phyloP scores from a whole-genome alignment of 306 rosid species.

The Prinsepia uniflora region DNA sequence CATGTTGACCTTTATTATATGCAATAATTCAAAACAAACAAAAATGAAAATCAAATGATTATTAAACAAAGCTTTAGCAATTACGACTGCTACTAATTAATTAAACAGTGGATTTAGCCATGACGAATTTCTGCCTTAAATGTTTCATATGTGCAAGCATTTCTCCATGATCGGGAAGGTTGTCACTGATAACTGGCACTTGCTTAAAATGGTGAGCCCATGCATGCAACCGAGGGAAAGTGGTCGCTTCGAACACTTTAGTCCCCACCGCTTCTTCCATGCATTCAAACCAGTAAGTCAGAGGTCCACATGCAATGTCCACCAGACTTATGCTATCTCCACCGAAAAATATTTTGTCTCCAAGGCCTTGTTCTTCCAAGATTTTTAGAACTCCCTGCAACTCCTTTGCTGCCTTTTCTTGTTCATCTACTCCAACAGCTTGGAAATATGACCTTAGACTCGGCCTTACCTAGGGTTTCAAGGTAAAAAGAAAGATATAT shows the following conservation, averaged over 20 bases:
- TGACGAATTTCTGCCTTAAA: not conserved
- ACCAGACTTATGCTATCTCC: conserved; percentile 26
- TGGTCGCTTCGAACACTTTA: conserved; percentile 3
- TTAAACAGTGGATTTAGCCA: not conserved
- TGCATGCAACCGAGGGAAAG: conserved; percentile 17
- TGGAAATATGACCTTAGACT: not conserved
- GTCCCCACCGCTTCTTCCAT: conserved; percentile 29
- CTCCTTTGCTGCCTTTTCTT: conserved; percentile 20
- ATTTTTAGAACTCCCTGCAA: conserved; percentile 15
- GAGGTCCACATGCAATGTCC: conserved; percentile 26
- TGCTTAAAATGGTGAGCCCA: not conserved
- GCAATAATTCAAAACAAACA: too few relatives aligned
- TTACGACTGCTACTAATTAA: too few relatives aligned
- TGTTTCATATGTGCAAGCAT: not conserved
- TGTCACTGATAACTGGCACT: too few relatives aligned
- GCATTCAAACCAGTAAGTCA: conserved; percentile 9
- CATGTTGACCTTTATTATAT: too few relatives aligned
- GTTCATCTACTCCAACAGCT: not conserved
- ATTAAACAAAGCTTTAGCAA: too few relatives aligned
- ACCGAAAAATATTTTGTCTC: conserved; percentile 29
- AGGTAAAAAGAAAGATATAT: too few relatives aligned
- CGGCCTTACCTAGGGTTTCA: not conserved
- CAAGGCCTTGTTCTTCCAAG: conserved; percentile 30
- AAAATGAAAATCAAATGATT: too few relatives aligned
- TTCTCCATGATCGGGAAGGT: not conserved